Evolutionary conservation across 371 early-diverging fungal species (phyloP).

Genomic region (Fennellomyces sp.): DNA sequence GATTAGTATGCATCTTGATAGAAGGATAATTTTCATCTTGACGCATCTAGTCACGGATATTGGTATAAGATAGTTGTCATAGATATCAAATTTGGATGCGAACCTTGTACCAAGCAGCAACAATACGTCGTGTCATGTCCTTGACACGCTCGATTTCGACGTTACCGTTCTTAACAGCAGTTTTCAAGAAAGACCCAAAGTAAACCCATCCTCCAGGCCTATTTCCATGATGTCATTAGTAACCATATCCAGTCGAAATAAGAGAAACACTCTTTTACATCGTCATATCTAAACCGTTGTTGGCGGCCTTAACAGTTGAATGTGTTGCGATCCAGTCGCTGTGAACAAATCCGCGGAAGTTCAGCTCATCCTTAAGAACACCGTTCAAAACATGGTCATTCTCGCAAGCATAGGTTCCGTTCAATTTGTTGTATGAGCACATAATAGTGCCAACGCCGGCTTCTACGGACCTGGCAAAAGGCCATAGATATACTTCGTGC

Average conservation of each 20-base stretch:
- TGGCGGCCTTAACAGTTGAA: slow-evolving; percentile 21
- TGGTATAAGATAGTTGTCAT: slow-evolving; percentile 15
- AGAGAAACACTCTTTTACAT: slow-evolving; percentile 19
- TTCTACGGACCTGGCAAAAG: slow-evolving; percentile 45
- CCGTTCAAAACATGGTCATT: slow-evolving; percentile 40
- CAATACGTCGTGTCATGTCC: slow-evolving; percentile 61
- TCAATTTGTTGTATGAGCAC: slow-evolving; percentile 53
- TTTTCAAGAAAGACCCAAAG: slow-evolving; percentile 32
- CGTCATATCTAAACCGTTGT: slow-evolving; percentile 48
- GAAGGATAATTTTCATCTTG: slow-evolving; percentile 5
- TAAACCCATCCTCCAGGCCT: slow-evolving; percentile 30
- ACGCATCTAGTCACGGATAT: neutral
- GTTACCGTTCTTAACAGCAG: slow-evolving; percentile 21
- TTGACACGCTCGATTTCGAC: slow-evolving; percentile 28
- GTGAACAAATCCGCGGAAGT: slow-evolving; percentile 33
- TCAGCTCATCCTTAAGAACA: slow-evolving; percentile 51
- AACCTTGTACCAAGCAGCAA: slow-evolving; percentile 56
- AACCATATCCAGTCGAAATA: neutral
- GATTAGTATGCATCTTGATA: neutral
- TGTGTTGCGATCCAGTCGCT: slow-evolving; percentile 22
- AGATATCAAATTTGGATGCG: neutral
- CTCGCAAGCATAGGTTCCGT: slow-evolving; percentile 51
- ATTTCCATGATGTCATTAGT: neutral
- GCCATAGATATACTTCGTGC: slow-evolving; percentile 53
- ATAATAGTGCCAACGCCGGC: slow-evolving; percentile 52